Conservation (phyloP, 2,329 filamentous ascomycete genomes). For the Fusarium pilosicola region DNA sequence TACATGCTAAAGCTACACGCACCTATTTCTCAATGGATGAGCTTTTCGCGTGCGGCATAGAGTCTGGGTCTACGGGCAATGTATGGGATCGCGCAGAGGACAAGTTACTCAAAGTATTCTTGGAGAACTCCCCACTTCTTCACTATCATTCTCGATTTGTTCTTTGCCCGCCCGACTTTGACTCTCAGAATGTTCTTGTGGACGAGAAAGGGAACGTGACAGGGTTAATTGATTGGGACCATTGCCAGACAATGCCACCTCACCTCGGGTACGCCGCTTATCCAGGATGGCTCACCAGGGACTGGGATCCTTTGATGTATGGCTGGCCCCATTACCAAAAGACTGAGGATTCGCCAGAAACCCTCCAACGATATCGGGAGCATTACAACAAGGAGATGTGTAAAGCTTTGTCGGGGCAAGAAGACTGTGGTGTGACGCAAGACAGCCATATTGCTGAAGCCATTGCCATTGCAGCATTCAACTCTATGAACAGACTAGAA, state of each 20-base stretch:
- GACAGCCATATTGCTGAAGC: neutral
- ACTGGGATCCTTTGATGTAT: conserved; percentile 14
- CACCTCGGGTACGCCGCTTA: neutral
- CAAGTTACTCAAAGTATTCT: neutral
- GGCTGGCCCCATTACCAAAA: neutral
- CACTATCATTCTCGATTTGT: neutral
- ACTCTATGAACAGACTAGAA: neutral
- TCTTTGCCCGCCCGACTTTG: neutral
- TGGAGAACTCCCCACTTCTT: neutral
- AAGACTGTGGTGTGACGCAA: neutral
- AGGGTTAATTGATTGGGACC: neutral
- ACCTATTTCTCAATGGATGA: neutral
- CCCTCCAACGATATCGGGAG: neutral
- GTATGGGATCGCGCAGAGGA: no score
- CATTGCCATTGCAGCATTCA: neutral
- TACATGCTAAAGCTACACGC: neutral
- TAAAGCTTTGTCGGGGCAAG: neutral
- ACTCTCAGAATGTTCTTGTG: neutral
- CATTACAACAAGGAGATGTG: neutral
- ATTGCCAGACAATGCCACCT: neutral
- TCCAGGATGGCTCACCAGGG: neutral
- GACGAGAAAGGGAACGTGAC: neutral
- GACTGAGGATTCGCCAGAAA: neutral
- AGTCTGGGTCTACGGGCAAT: no score
- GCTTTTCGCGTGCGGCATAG: neutral